phyloP scores from a whole-genome alignment of 2,329 filamentous ascomycete species.

The Furcasterigmium sp. region DNA sequence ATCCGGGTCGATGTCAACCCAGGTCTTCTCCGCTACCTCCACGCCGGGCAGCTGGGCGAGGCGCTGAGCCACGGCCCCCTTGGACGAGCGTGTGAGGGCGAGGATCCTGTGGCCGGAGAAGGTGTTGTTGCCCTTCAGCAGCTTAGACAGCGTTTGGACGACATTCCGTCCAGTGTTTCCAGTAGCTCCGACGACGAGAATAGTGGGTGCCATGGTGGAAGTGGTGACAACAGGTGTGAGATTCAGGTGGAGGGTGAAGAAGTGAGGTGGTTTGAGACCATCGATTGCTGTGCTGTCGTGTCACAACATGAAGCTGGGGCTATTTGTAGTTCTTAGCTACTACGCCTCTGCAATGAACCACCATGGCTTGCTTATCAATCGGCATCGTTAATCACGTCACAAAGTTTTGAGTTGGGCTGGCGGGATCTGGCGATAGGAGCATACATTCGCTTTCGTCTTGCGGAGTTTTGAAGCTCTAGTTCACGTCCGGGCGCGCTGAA shows the following conservation, averaged over 20 bases:
- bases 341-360: no score
- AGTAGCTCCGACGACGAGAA: constrained; percentile 29
- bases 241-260: background rate
- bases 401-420: no score
- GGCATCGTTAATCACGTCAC: no score
- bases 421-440: no score
- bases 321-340: no score
- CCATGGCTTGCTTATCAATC: no score
- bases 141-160: constrained; percentile 17
- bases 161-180: constrained; percentile 29
- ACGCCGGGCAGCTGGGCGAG: constrained; percentile 26
- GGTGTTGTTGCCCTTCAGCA: constrained; percentile 13
- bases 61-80: constrained; percentile 13
- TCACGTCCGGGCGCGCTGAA: no score
- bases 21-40: constrained; percentile 26
- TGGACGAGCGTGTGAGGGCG: constrained; percentile 12
- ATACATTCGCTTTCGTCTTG: no score
- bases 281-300: no score
- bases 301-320: no score
- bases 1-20: constrained; percentile 28
- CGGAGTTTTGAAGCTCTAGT: no score
- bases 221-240: background rate
- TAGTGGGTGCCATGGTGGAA: constrained; percentile 22
- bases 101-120: constrained; percentile 8
- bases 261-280: no score